phyloP scores from a whole-genome alignment of 176 grass and related monocot genomes.

The Carex littledalei region DNA sequence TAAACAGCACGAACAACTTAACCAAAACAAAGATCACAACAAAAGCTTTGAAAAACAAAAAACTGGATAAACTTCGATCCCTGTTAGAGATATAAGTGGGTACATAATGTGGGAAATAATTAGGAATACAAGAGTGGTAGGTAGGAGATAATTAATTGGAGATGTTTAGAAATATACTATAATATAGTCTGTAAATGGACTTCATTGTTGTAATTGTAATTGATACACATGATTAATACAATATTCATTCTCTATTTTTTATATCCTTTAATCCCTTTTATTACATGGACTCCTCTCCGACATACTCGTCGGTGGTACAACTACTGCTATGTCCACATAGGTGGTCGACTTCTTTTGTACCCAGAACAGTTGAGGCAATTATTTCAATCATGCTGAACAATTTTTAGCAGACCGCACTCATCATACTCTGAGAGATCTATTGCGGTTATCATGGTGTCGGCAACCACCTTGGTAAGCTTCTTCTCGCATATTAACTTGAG shows the following conservation, averaged over 20 bases:
- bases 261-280: neutral
- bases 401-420: neutral
- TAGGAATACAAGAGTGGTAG: too few relatives aligned
- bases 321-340: neutral
- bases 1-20: neutral
- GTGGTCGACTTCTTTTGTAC: neutral
- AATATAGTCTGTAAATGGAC: too few relatives aligned
- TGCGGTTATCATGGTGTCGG: neutral
- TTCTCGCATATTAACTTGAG: constrained; percentile 1
- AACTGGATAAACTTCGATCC: neutral
- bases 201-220: too few relatives aligned
- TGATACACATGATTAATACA: too few relatives aligned
- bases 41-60: neutral
- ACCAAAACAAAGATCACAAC: neutral
- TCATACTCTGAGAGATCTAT: neutral
- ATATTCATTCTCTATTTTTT: too few relatives aligned
- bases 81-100: too few relatives aligned
- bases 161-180: too few relatives aligned
- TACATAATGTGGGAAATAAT: too few relatives aligned
- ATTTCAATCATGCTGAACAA: neutral
- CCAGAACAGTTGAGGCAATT: neutral
- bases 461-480: neutral
- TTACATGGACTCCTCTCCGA: neutral
- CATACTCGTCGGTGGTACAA: neutral
- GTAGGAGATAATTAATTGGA: too few relatives aligned